Conservation (phyloP, 768 basidiomycete species). For the Tulasnella sp. region DNA sequence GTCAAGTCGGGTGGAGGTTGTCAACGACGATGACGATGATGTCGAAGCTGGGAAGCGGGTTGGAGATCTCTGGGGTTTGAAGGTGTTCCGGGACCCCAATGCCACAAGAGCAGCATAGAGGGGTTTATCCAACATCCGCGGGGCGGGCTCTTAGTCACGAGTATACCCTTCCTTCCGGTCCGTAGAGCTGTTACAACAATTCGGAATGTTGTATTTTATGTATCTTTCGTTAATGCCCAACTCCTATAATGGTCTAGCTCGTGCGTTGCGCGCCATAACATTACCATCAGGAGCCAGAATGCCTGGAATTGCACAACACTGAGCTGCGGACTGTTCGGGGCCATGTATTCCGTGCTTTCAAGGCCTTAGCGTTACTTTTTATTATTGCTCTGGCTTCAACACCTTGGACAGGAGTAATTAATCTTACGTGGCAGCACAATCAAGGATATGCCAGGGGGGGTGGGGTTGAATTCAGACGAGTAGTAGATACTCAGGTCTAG, state of each 20-base stretch:
- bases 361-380: no score
- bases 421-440: no score
- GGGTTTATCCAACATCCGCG: neutral
- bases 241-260: neutral
- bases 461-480: no score
- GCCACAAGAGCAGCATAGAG: slow-evolving; percentile 24
- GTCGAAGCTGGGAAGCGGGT: slow-evolving; percentile 20
- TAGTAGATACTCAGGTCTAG: no score
- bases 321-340: no score
- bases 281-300: no score
- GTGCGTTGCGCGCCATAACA: neutral
- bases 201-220: neutral
- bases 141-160: neutral
- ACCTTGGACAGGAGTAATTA: no score
- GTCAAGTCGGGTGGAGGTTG: slow-evolving; percentile 21
- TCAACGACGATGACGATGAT: slow-evolving; percentile 25
- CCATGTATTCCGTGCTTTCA: no score
- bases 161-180: neutral
- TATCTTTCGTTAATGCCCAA: neutral
- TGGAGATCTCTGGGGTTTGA: slow-evolving; percentile 25
- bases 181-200: neutral
- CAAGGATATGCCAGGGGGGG: no score
- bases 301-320: no score
- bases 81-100: slow-evolving; percentile 26
- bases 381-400: no score